Percentiles rank a stretch among this genome's conserved stretches.
phyloP scores from a whole-genome alignment of 352 stramenopile species.

The Globisporangium cederbergense region DNA sequence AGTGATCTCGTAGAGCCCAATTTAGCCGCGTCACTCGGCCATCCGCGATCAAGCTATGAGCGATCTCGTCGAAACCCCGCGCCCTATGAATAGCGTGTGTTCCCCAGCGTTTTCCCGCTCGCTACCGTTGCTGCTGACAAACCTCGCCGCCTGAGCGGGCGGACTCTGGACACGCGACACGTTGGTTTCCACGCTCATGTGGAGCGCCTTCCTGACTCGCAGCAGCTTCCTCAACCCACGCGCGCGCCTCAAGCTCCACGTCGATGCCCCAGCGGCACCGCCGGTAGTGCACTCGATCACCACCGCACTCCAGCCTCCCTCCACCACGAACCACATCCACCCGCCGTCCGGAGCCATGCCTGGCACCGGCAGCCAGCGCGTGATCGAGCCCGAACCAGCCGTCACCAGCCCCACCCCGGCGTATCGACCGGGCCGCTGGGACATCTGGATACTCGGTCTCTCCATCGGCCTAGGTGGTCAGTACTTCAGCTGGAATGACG shows the following conservation, averaged over 20 bases:
- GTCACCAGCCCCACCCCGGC: constrained; percentile 94
- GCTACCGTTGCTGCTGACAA: no score
- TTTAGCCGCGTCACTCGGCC: no score
- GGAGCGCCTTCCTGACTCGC: neutral
- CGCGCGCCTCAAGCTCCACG: constrained; percentile 15
- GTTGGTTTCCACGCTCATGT: constrained; percentile 12
- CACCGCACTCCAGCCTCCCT: neutral
- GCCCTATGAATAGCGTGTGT: constrained; percentile 5
- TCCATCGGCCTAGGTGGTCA: constrained; percentile 32
- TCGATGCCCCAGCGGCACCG: constrained; percentile 4
- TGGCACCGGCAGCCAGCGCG: constrained; percentile 19
- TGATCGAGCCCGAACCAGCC: constrained; percentile 95
- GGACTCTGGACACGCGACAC: neutral
- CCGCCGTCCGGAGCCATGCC: neutral
- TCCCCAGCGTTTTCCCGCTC: neutral
- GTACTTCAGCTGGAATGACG: constrained; percentile 37
- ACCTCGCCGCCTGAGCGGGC: neutral
- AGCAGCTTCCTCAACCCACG: constrained; percentile 9
- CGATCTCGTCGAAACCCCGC: neutral
- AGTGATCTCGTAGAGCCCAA: no score
- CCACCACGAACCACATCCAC: neutral
- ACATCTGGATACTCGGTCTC: constrained; percentile 35
- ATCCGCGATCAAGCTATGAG: no score
- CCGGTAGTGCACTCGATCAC: neutral
- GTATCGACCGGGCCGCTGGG: constrained; percentile 90